A percentile compares a stretch with the other conserved stretches of the same genome.
Evolutionary conservation across 768 basidiomycete genomes (phyloP).

Genomic region (Panellus pusillus): DNA sequence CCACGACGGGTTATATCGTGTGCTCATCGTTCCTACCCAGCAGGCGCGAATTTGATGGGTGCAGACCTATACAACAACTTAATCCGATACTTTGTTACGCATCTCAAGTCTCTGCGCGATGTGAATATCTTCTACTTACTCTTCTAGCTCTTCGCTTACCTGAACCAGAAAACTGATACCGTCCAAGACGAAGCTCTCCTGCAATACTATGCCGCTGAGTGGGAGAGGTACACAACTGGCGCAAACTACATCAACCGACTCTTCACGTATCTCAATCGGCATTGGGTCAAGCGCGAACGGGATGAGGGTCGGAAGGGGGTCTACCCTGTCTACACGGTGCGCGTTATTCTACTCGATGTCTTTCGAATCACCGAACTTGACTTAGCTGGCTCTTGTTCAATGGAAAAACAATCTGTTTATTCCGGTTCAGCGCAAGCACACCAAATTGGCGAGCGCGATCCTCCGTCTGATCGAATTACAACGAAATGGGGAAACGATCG

Average conservation of each 20-base stretch:
- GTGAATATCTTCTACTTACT: conserved; percentile 24
- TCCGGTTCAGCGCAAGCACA: conserved; percentile 78
- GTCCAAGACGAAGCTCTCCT: conserved; percentile 87
- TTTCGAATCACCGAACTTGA: conserved; percentile 8
- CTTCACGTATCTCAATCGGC: conserved; percentile 97
- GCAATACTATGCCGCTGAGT: conserved; percentile 88
- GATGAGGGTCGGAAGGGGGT: conserved; percentile 96
- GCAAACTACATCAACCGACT: conserved; percentile 97
- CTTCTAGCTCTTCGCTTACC: conserved; percentile 17
- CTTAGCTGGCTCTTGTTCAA: conserved; percentile 88
- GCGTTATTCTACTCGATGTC: conserved; percentile 25
- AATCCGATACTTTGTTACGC: conserved; percentile 83
- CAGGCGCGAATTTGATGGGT: conserved; percentile 94
- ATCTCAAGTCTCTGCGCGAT: conserved; percentile 69
- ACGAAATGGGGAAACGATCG: conserved; percentile 91
- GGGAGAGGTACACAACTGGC: conserved; percentile 96
- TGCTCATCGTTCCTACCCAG: conserved; percentile 33
- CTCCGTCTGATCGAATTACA: conserved; percentile 90
- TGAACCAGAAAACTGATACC: conserved; percentile 65
- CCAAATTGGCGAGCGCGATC: conserved; percentile 84
- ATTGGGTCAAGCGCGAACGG: conserved; percentile 98
- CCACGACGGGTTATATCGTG: conserved; percentile 26
- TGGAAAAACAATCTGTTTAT: conserved; percentile 93
- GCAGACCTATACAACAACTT: conserved; percentile 96
- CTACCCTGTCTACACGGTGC: conserved; percentile 93